Conservation (phyloP, 1,284 basidiomycete species). For the Trametes hirsuta region DNA sequence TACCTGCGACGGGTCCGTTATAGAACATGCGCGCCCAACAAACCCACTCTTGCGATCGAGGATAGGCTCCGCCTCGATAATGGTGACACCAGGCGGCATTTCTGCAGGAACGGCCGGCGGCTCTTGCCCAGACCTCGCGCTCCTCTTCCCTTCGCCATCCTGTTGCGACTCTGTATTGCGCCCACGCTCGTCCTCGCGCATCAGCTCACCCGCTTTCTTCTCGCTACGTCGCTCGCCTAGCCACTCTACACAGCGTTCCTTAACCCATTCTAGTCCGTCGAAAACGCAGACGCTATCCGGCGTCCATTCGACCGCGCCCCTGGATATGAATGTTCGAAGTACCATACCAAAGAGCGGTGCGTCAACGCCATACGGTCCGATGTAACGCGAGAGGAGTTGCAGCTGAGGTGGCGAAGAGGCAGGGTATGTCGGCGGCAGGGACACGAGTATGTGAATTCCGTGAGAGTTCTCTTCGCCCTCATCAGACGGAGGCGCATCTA, state of each 20-base stretch:
- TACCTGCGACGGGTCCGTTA: constrained; percentile 80
- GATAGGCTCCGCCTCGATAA: constrained; percentile 77
- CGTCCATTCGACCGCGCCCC: constrained; percentile 74
- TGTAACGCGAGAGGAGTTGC: constrained; percentile 84
- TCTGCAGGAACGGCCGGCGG: constrained; percentile 25
- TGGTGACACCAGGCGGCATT: constrained; percentile 63
- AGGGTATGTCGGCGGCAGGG: constrained; percentile 77
- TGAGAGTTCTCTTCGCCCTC: constrained; percentile 7
- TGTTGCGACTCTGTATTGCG: background rate
- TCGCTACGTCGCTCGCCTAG: constrained; percentile 65
- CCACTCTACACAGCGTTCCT: constrained; percentile 72
- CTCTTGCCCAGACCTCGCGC: constrained; percentile 8
- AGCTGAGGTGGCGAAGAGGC: constrained; percentile 74
- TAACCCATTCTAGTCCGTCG: constrained; percentile 82
- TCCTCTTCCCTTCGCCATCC: constrained; percentile 17
- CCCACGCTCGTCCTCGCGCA: constrained; percentile 57
- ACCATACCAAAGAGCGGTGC: constrained; percentile 75
- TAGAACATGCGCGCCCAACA: constrained; percentile 79
- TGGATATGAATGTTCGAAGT: constrained; percentile 82
- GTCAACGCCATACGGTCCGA: constrained; percentile 80
- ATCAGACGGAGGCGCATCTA: constrained; percentile 13
- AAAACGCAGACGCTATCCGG: constrained; percentile 83
- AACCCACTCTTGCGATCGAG: constrained; percentile 84
- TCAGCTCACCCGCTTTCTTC: constrained; percentile 58
- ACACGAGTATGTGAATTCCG: constrained; percentile 67